These are phyloP conservation scores for Acrodontium crateriforme DNA, from an alignment of 2,329 filamentous ascomycete genomes.

Conservation along the genomic window DNA sequence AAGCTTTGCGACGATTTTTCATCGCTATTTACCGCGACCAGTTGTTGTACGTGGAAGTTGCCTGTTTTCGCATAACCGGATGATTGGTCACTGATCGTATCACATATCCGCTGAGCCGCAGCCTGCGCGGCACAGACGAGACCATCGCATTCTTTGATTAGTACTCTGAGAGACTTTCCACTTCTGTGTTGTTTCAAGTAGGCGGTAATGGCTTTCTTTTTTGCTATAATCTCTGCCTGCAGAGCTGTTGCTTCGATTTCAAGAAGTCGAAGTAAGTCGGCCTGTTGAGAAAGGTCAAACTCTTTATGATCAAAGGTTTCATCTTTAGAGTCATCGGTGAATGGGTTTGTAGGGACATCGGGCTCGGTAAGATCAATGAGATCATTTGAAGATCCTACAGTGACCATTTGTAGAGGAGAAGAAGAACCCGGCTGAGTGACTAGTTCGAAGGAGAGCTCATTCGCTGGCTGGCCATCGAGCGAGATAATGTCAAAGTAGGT, in stretches of 20 bases:
- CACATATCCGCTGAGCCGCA: slow-evolving; percentile 18
- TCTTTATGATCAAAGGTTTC: neutral
- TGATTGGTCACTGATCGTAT: slow-evolving; percentile 16
- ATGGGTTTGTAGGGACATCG: neutral
- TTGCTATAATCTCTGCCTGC: slow-evolving; percentile 13
- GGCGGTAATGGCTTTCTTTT: slow-evolving; percentile 23
- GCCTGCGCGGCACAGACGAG: slow-evolving; percentile 29
- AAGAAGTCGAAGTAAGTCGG: slow-evolving; percentile 25
- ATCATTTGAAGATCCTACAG: neutral
- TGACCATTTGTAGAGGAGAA: neutral
- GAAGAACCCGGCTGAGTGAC: neutral
- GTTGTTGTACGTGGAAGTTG: slow-evolving; percentile 8
- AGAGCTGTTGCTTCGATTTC: slow-evolving; percentile 16
- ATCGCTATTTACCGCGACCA: slow-evolving; percentile 9
- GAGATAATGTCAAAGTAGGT: neutral
- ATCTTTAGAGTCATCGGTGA: slow-evolving; percentile 4
- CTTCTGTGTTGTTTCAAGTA: slow-evolving; percentile 25
- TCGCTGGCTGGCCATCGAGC: neutral
- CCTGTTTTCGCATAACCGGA: slow-evolving; percentile 11
- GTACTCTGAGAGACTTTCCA: slow-evolving; percentile 24
- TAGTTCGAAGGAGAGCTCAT: slow-evolving; percentile 1
- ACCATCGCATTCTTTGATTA: slow-evolving; percentile 29
- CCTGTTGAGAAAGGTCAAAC: slow-evolving; percentile 23
- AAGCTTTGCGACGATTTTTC: slow-evolving; percentile 2
- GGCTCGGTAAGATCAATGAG: neutral